Base-by-base conservation (phyloP, 2,329 filamentous ascomycete species). In the Parascedosporium putredinis region DNA sequence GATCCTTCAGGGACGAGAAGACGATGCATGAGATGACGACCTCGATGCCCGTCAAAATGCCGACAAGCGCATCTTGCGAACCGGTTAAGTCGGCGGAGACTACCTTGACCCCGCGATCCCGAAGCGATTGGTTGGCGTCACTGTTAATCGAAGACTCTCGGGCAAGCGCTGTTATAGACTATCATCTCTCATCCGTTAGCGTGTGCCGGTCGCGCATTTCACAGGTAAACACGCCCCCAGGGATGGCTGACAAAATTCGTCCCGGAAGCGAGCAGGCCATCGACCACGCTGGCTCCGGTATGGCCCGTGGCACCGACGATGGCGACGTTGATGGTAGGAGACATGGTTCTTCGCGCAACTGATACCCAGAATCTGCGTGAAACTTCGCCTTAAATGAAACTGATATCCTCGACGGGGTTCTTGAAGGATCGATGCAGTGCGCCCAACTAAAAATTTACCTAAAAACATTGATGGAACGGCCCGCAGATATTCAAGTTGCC, bases 111-210 rank as follows among this genome's bases (percentile, higher is more conserved):
- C 74, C 72, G 6, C 61, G 64, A 3, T 64, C 59, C 53, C 62
- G 55, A 18, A 79, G 61, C 0, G 58, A 59, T 2, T 60, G 49
- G 33, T 70, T 66, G 14, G 65, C 64, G 2, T 70, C 67, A 49
- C 75, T 79, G 20, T 67, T 55, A n/a, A 69, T 55, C 1, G 74
- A 78, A 3, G 63, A 56, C 7, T 68, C 66, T 16, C 75, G 69
- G 6, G 69, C 62, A 10, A 79, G 62, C 18, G 67, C 68, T n/a
- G 65, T 66, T 5, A 78, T 64, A 12, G 75, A 66, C 75, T 75
- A 45, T 42, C 2, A 3, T 5, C 20, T 20, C 2, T 5, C 5
- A 24, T 9, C 14, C 16, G 38, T 5, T 23, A 18, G 38, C 8
- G 8, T 33, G 5, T 12, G 38, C n/a, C 12, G 5, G n/a, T 20